A percentile compares a stretch with the other conserved stretches of the same genome.
Conservation (phyloP, 169 alveolate species). For the Cryptosporidium canis region DNA sequence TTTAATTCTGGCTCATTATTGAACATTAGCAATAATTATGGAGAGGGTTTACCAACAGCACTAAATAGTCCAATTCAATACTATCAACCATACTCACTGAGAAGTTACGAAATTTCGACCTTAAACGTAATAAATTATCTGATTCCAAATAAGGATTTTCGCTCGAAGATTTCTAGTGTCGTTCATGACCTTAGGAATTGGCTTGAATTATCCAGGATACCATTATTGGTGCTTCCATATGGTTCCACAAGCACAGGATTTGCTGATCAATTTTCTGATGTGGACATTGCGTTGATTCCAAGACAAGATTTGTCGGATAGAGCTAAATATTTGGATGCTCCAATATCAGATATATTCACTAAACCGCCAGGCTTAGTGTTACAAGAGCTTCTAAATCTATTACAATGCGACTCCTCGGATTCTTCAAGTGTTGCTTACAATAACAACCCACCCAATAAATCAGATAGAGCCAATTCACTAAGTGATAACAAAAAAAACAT, state of each 20-base stretch:
- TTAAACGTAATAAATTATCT: constrained; percentile 28
- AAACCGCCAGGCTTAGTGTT: constrained; percentile 47
- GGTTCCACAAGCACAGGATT: constrained; percentile 71
- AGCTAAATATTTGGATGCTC: neutral
- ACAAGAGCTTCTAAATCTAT: constrained; percentile 38
- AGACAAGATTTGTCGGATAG: neutral
- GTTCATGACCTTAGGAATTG: constrained; percentile 38
- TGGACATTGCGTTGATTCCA: constrained; percentile 60
- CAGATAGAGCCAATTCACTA: neutral
- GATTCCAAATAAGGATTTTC: constrained; percentile 47
- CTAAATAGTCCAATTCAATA: constrained; percentile 1
- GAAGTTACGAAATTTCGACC: constrained; percentile 61
- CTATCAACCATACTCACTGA: constrained; percentile 47
- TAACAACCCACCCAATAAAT: neutral
- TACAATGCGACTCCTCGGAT: constrained; percentile 20
- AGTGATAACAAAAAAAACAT: neutral
- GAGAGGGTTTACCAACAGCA: neutral
- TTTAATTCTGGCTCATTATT: neutral
- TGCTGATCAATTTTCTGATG: constrained; percentile 69
- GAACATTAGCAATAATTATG: neutral
- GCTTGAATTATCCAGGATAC: constrained; percentile 32
- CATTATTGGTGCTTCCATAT: constrained; percentile 57
- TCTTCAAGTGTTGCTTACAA: neutral
- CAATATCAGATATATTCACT: constrained; percentile 38
- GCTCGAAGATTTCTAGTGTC: constrained; percentile 4